Evolutionary conservation across 768 basidiomycete species (phyloP), one percentile per base, ranked within the genome.

Genomic region (Scleroderma citrinum): DNA sequence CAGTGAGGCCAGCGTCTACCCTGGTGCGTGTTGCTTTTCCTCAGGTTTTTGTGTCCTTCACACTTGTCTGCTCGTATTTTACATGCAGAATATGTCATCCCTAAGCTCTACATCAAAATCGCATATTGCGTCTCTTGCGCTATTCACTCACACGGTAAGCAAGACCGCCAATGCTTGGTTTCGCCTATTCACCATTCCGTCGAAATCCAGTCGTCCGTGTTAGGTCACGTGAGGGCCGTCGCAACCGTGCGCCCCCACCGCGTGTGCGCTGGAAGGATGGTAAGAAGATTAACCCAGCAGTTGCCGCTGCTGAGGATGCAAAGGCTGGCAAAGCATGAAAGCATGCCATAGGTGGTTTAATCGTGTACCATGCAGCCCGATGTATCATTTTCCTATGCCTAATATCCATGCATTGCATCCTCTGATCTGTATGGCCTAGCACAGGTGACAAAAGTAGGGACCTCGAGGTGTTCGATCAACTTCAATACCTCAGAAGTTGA

Each of bases 41-140:
- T 46, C n/a, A 20, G 31, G 37, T 20, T 16, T 24, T 29, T 3
- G 23, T 14, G 16, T 24, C 39, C 8, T 21, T n/a, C 5, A 38
- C 8, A 21, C 1, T 17, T 3, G 17, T 35, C 4, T 49, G 10
- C 29, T 42, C 38, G 19, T 35, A 12, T 14, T 35, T n/a, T 5
- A 54, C n/a, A 26, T 42, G 31, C 67, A 92, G 95, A 97, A 73
- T 98, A 98, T 72, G 82, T 81, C 51, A 85, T 97, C 63, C 95
- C 95, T 34, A 98, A 98, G 71, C 74, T 98, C 56, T 97, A 98
- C 81, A 87, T 94, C 80, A 95, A 97, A 84, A 91, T 96, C 62
- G 87, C 83, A 38, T 97, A 99, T 80, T 99, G 96, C 71, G 89
- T 99, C 50, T 96, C 94, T 43, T 99, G 96, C 68, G 96, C 96